Base-by-base conservation (phyloP, 176 grass and related monocot species). In the Tuctoria greenei region DNA sequence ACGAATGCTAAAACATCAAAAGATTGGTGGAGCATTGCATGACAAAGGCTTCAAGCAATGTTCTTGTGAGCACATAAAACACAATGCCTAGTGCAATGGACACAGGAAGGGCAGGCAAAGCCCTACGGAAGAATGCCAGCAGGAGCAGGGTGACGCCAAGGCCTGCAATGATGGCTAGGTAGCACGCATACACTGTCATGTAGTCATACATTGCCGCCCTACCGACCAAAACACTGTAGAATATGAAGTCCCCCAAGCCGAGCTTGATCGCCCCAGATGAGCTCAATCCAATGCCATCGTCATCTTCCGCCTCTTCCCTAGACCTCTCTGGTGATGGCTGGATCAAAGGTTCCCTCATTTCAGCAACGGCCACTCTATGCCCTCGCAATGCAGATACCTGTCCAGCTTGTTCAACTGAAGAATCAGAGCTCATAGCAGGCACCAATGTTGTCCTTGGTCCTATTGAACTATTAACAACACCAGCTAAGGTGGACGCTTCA, bases 201-300 rank as follows among this genome's bases (percentile, higher is more conserved):
- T 86, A 98, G 57, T 98, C 91, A 4, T 93, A 98, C 75, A 92
- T 85, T 27, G 95, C 91, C 5, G 95, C 91, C 70, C 95, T 85
- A 50, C 95, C 95, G 0, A 98, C 95, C 35, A 98, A 76, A 41
- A 98, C 91, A 4, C 95, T 94, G 58, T 98, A 98, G 83, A 94
- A 98, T 75, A 98, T 97, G 75, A 97, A 97, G 70, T 98, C 95
- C 21, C 95, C 91, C 74, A 98, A 74, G 2, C 95, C 95, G 25
- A 98, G 87, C 84, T 98, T 98, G 80, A 98, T 94, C 1, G 91
- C 86, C 16, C 91, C 91, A 4, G 91, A 90, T 12, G 89, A 90
- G 64, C 86, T 72, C 67, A 98, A 78, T 17, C 91, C 95, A 45
- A 98, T 88, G 72, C 81, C 88, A 73, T 93, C 90, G 60, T 72